These are phyloP conservation scores for Sporodiniella umbellata DNA, from an alignment of 371 early-diverging fungal species.

Conservation along the genomic window DNA sequence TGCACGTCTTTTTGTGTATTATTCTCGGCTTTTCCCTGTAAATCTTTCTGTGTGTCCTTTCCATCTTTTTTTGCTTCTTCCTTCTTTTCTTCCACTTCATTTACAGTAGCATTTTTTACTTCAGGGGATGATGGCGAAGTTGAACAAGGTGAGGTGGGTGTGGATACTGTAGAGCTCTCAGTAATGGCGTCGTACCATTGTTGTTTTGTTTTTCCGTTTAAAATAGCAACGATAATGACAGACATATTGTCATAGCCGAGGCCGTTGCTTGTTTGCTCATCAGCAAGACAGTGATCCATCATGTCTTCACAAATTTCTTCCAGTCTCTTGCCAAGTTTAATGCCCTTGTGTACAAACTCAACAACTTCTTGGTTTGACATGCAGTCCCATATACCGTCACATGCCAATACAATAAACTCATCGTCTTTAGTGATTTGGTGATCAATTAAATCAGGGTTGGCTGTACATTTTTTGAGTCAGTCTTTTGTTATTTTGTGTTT, in stretches of 20 bases:
- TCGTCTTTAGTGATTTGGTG: conserved; percentile 62
- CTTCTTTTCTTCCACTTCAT: background rate
- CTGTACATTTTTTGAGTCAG: background rate
- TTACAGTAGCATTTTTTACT: conserved; percentile 1
- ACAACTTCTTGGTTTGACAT: conserved; percentile 89
- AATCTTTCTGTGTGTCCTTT: too few species aligned
- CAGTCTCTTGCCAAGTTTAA: conserved; percentile 61
- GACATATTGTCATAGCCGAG: conserved; percentile 99
- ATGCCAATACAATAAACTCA: conserved; percentile 90
- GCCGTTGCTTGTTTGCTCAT: conserved; percentile 80
- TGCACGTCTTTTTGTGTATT: too few species aligned
- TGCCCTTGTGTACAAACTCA: conserved; percentile 68
- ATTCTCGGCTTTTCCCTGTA: too few species aligned
- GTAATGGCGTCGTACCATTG: conserved; percentile 65
- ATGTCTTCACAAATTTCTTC: conserved; percentile 76
- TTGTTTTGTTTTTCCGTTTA: conserved; percentile 71
- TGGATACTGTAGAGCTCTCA: background rate
- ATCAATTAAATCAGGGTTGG: conserved; percentile 69
- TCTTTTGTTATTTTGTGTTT: background rate
- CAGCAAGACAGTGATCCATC: conserved; percentile 91
- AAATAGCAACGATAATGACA: conserved; percentile 84
- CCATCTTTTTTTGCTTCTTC: background rate
- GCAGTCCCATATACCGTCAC: conserved; percentile 98
- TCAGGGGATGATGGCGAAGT: background rate
- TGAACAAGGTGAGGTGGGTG: background rate